Conservation (phyloP, 805 yeast species). For the Candida mattraensis region DNA sequence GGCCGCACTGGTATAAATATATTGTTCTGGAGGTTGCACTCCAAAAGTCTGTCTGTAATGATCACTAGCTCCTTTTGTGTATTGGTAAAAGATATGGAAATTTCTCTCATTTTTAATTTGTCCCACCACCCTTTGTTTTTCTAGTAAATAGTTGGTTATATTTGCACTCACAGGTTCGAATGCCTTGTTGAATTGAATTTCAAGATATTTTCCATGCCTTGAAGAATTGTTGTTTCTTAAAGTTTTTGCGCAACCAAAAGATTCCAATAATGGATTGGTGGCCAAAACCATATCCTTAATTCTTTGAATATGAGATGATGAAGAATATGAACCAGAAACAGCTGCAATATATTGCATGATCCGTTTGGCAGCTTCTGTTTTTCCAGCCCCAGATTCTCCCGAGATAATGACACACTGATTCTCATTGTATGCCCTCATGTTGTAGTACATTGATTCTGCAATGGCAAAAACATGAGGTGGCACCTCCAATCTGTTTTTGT, state of each 20-base stretch:
- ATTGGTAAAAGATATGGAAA: conserved; percentile 95
- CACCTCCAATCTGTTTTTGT: conserved; percentile 91
- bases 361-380: conserved; percentile 96
- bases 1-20: conserved; percentile 82
- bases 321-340: conserved; percentile 68
- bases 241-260: conserved; percentile 93
- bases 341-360: conserved; percentile 96
- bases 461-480: conserved; percentile 98
- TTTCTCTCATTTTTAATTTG: conserved; percentile 92
- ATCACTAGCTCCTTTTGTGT: conserved; percentile 87
- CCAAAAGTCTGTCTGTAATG: conserved; percentile 82
- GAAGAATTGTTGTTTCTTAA: conserved; percentile 86
- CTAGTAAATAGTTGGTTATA: conserved; percentile 90
- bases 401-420: conserved; percentile 96
- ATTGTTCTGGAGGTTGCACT: conserved; percentile 91
- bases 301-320: conserved; percentile 70
- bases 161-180: conserved; percentile 94
- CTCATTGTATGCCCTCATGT: conserved; percentile 90
- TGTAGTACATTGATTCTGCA: conserved; percentile 95
- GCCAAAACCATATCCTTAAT: conserved; percentile 98
- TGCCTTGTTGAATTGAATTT: conserved; percentile 77
- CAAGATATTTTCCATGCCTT: conserved; percentile 90
- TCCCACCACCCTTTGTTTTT: conserved; percentile 95
- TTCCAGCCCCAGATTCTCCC: conserved; percentile 98
- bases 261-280: conserved; percentile 87